phyloP scores from a whole-genome alignment of 2,329 filamentous ascomycete genomes.

The Furcasterigmium sp. region DNA sequence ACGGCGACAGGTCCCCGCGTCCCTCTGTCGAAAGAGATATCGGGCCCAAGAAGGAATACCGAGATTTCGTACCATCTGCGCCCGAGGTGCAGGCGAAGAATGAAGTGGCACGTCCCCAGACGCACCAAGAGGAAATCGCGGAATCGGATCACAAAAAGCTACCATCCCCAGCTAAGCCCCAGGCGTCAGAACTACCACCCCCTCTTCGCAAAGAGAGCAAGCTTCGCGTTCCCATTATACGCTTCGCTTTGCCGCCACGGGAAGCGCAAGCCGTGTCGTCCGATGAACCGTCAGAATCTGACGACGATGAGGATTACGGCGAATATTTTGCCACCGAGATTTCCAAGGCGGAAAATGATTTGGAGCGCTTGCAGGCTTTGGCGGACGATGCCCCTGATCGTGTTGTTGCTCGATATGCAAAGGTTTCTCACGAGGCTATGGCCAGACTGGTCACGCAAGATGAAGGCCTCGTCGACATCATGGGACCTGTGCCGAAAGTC shows the following conservation, averaged over 20 bases:
- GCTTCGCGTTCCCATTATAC: constrained; percentile 24
- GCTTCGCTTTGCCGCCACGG: constrained; percentile 34
- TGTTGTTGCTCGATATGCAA: constrained; percentile 40
- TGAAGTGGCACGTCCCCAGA: constrained; percentile 2
- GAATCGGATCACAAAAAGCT: not conserved
- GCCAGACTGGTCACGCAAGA: constrained; percentile 39
- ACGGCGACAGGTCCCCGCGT: constrained; percentile 27
- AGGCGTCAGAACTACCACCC: constrained; percentile 8
- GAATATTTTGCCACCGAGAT: constrained; percentile 52
- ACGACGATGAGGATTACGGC: constrained; percentile 54
- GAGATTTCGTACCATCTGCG: constrained; percentile 3
- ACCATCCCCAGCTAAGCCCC: constrained; percentile 7
- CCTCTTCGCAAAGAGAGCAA: constrained; percentile 14
- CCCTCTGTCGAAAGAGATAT: constrained; percentile 10
- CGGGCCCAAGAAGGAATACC: constrained; percentile 4
- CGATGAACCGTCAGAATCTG: constrained; percentile 44
- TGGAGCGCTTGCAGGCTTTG: constrained; percentile 38
- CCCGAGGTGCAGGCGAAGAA: not conserved
- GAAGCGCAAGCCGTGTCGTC: constrained; percentile 19
- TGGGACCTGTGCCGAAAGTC: constrained; percentile 32
- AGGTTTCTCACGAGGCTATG: constrained; percentile 43
- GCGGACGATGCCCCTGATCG: constrained; percentile 31
- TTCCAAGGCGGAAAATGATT: constrained; percentile 41
- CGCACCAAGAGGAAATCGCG: constrained; percentile 5
- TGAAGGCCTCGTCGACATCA: constrained; percentile 36